These are phyloP conservation scores for Exophiala lecanii-corni DNA, from an alignment of 2,329 filamentous ascomycete species.

Conservation along the genomic window DNA sequence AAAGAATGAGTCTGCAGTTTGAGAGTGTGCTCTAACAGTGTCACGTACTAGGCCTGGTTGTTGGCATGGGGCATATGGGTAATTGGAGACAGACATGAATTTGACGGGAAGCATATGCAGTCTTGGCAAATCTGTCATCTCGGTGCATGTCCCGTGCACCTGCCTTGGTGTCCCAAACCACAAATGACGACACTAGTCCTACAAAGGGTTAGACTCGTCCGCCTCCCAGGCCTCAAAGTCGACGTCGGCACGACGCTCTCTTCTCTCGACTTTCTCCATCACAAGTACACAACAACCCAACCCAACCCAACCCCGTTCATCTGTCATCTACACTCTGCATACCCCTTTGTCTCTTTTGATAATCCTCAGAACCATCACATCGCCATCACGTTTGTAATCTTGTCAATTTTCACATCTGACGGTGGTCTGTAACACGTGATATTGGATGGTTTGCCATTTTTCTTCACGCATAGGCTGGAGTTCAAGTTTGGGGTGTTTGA, in stretches of 20 bases:
- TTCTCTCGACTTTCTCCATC: slow-evolving; percentile 12
- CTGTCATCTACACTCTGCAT: too few species aligned
- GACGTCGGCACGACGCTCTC: slow-evolving; percentile 10
- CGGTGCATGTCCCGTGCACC: neutral
- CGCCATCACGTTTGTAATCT: too few species aligned
- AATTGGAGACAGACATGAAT: too few species aligned
- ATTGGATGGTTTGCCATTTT: slow-evolving; percentile 22
- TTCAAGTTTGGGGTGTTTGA: slow-evolving; percentile 17
- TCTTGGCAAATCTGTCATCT: slow-evolving; percentile 13
- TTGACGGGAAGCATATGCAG: neutral
- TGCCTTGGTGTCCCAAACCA: too few species aligned
- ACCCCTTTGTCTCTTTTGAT: too few species aligned
- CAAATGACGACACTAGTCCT: neutral
- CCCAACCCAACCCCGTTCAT: slow-evolving; percentile 5
- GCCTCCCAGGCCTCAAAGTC: slow-evolving; percentile 7
- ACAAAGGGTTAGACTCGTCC: slow-evolving; percentile 30
- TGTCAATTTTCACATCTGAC: slow-evolving; percentile 19
- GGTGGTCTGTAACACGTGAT: slow-evolving; percentile 24
- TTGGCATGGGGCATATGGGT: too few species aligned
- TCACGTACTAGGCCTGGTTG: too few species aligned
- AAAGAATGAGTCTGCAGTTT: too few species aligned
- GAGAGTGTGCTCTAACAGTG: too few species aligned
- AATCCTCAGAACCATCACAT: too few species aligned
- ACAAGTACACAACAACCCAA: slow-evolving; percentile 13
- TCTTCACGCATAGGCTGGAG: slow-evolving; percentile 25